Evolutionary conservation across 1,284 basidiomycete species (phyloP), one percentile per base, ranked within the genome.

Genomic region (Microbotryum violaceum): DNA sequence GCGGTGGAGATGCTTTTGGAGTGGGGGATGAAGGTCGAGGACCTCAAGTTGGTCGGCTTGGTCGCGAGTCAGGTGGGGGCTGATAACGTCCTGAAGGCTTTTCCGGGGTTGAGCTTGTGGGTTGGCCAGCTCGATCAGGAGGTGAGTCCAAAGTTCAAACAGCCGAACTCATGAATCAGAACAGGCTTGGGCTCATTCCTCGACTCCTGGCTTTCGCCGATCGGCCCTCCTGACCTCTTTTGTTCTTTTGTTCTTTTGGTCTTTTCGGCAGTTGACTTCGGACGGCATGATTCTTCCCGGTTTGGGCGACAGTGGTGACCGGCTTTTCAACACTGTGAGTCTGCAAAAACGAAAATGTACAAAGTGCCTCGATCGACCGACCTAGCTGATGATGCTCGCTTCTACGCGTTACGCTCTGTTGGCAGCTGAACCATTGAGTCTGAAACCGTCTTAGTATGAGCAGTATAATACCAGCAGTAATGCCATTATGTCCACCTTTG

Each of bases 61-160:
- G 81, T 97, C 23, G 92, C 83, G 0, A 91, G 88, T 3, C 79
- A 85, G 72, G 77, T 81, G 33, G 93, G 93, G 21, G 75, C 97
- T 46, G 75, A 82, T 52, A 79, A 84, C 60, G 84, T 97, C 12
- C 79, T 82, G 48, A 64, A 71, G 0, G 82, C 82, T 64, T 87
- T 83, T 74, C 92, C 91, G 0, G 85, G 85, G 3, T 80, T 97
- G 16, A 62, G 92, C 87, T 85, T 94, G 56, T 92, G 85, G 84
- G 85, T 85, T 45, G 89, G 87, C 27, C 88, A 83, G 1, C 81
- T 93, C 3, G 91, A 96, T 73, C 77, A 84, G 23, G 74, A 20
- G 23, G 63, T 65, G 54, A 48, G 63, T 56, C n/a, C 3, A 10
- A 8, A 44, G 14, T 7, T 25, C 5, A n/a, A 45, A 16, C 10